phyloP scores from a whole-genome alignment of 2,329 filamentous ascomycete species.

The Pseudogymnoascus sp. region DNA sequence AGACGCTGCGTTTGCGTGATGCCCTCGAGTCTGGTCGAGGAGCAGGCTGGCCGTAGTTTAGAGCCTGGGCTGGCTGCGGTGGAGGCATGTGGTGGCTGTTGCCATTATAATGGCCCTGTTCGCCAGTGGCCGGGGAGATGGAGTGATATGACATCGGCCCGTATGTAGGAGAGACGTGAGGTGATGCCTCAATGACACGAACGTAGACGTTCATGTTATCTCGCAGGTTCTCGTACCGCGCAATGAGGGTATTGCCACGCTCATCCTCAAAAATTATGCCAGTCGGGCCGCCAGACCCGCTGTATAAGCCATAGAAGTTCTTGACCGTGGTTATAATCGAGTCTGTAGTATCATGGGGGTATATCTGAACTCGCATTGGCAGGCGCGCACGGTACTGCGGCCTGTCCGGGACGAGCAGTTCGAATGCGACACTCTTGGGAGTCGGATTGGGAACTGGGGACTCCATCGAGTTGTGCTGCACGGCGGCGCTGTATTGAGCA shows the following conservation, averaged over 20 bases:
- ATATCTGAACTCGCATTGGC: slow-evolving; percentile 85
- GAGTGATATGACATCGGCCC: slow-evolving; percentile 47
- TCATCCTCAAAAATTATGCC: slow-evolving; percentile 95
- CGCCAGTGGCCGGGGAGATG: slow-evolving; percentile 41
- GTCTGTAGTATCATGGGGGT: slow-evolving; percentile 90
- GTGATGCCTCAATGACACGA: slow-evolving; percentile 62
- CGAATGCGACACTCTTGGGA: slow-evolving; percentile 72
- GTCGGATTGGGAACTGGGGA: slow-evolving; percentile 29
- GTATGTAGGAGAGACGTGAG: slow-evolving; percentile 37
- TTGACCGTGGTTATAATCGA: slow-evolving; percentile 97
- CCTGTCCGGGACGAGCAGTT: slow-evolving; percentile 61
- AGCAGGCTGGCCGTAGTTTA: slow-evolving; percentile 52
- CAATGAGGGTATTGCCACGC: slow-evolving; percentile 82
- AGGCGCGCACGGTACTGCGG: slow-evolving; percentile 65
- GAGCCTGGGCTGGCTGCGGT: slow-evolving; percentile 40
- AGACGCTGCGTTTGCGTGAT: slow-evolving; percentile 70
- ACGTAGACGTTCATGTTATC: slow-evolving; percentile 93
- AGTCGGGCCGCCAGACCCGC: slow-evolving; percentile 57
- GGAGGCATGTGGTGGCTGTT: slow-evolving; percentile 58
- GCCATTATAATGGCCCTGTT: slow-evolving; percentile 50
- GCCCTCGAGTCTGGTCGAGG: slow-evolving; percentile 63
- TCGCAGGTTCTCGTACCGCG: slow-evolving; percentile 89
- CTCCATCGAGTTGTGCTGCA: slow-evolving; percentile 21
- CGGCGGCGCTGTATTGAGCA: slow-evolving; percentile 20
- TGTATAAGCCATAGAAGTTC: slow-evolving; percentile 97